Conservation (phyloP, 352 stramenopile species). For the Globisporangium perplexum region DNA sequence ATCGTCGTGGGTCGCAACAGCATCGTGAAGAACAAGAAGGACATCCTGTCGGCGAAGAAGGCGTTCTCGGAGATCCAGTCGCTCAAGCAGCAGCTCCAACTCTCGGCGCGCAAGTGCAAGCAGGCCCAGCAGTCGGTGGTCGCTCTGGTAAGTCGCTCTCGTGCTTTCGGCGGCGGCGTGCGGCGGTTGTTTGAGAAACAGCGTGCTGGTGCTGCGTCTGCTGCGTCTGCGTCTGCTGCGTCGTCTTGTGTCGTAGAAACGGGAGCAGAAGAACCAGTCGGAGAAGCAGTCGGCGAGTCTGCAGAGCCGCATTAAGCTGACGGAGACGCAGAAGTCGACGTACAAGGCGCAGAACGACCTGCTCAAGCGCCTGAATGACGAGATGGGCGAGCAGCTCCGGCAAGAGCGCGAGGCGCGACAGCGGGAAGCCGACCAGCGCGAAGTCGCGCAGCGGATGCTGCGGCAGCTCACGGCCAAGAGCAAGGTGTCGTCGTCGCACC, state of each 20-base stretch:
- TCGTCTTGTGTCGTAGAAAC: slow-evolving; percentile 60
- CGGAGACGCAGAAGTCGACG: slow-evolving; percentile 63
- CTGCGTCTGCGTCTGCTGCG: background rate
- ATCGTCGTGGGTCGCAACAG: slow-evolving; percentile 76
- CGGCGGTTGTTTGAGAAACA: slow-evolving; percentile 10
- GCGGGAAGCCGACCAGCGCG: slow-evolving; percentile 61
- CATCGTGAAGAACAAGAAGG: slow-evolving; percentile 83
- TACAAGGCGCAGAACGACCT: slow-evolving; percentile 58
- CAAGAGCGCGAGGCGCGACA: slow-evolving; percentile 62
- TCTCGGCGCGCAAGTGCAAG: slow-evolving; percentile 76
- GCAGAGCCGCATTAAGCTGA: slow-evolving; percentile 72
- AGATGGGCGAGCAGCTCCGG: slow-evolving; percentile 66
- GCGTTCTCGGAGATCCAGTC: slow-evolving; percentile 93
- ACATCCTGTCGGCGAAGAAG: slow-evolving; percentile 89
- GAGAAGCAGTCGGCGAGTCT: slow-evolving; percentile 82
- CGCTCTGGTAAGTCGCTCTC: slow-evolving; percentile 73
- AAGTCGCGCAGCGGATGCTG: slow-evolving; percentile 51
- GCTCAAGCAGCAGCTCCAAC: slow-evolving; percentile 90
- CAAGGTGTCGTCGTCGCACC: slow-evolving; percentile 58
- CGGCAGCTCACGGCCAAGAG: slow-evolving; percentile 65
- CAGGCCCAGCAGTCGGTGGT: slow-evolving; percentile 90
- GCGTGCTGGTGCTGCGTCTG: slow-evolving; percentile 23
- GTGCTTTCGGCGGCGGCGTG: slow-evolving; percentile 3
- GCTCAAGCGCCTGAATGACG: slow-evolving; percentile 62
- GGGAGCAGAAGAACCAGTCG: slow-evolving; percentile 90